These are phyloP conservation scores for Gryganskiella cystojenkinii DNA, from an alignment of 192 early-diverging fungal species.

Conservation along the genomic window DNA sequence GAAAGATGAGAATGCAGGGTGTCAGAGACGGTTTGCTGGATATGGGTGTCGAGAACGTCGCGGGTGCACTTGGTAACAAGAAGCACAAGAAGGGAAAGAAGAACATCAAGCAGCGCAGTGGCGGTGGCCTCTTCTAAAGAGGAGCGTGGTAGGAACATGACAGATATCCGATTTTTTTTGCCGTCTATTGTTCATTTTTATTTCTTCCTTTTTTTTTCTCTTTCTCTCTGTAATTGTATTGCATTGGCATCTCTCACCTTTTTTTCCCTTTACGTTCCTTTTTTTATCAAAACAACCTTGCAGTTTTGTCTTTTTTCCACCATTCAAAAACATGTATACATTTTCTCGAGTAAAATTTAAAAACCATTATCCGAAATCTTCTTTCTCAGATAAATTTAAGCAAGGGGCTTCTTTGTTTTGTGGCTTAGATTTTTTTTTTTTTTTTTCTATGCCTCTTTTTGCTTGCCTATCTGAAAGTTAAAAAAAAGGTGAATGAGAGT, in stretches of 20 bases:
- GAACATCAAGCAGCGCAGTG: slow-evolving; percentile 78
- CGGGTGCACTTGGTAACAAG: slow-evolving; percentile 60
- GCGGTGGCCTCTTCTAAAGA: slow-evolving; percentile 56
- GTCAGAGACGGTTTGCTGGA: slow-evolving; percentile 35
- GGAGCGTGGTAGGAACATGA: no score
- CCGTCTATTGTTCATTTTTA: neutral
- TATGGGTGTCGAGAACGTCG: slow-evolving; percentile 39
- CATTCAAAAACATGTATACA: no score
- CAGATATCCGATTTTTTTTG: neutral
- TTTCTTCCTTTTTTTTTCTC: neutral
- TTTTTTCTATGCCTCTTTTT: slow-evolving; percentile 27
- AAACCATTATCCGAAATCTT: no score
- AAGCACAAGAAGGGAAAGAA: slow-evolving; percentile 83
- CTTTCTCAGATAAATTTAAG: no score
- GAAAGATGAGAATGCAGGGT: slow-evolving; percentile 41
- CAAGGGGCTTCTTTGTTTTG: slow-evolving; percentile 7
- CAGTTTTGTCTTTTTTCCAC: no score
- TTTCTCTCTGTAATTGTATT: slow-evolving; percentile 4
- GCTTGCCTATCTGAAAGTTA: neutral
- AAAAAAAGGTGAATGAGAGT: neutral
- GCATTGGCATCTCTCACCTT: neutral
- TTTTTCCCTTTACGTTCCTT: no score
- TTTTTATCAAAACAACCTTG: no score
- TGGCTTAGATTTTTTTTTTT: slow-evolving; percentile 4
- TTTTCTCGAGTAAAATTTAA: no score